Base-by-base conservation (phyloP, 345 rosid species). In the Citrus australasica region DNA sequence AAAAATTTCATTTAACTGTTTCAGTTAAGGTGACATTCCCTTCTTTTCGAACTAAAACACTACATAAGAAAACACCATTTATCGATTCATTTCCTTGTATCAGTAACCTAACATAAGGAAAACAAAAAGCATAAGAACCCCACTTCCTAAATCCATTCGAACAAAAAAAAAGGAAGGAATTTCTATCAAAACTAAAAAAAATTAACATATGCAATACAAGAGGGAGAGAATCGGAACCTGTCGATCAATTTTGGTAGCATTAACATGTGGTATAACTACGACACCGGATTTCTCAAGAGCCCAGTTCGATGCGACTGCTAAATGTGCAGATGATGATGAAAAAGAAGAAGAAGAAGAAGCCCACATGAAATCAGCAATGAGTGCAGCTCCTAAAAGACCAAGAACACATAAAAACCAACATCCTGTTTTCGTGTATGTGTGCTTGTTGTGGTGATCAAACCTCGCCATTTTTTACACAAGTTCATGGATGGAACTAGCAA, bases 301-400 rank as follows among this genome's bases (percentile, higher is more conserved):
- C 93, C 85, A 85, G 40, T 82, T 81, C 42, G 88, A 84, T 32
- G 89, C 79, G 58, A 84, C 24, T 42, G 86, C 77, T 48, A 60
- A 58, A 72, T 82, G 84, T 13, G 86, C 62, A 46, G 80, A 61
- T 46, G 46, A 40, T 9, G 42, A 38, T 7, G 42, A 38, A 38
- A 9, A 38, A 38, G 79, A 42, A 46, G 40, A 48, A 38, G 82
- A 82, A 76, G 89, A 86, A 28, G 89, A 89, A 1, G 87, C 79
- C 87, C 86, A 87, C 4, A 86, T 27, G 64, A 82, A 70, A 76
- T 87, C 85, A 24, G 74, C 82, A 69, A 88, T n/a, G 82, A 89
- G 80, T 71, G 79, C 88, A 38, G 81, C 70, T 1, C 77, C 91
- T 32, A 91, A 40, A 74, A 92, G 84, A 37, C 79, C 76, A 0